phyloP scores from a whole-genome alignment of 2,329 filamentous ascomycete genomes.

The Trichoderma atroviride region DNA sequence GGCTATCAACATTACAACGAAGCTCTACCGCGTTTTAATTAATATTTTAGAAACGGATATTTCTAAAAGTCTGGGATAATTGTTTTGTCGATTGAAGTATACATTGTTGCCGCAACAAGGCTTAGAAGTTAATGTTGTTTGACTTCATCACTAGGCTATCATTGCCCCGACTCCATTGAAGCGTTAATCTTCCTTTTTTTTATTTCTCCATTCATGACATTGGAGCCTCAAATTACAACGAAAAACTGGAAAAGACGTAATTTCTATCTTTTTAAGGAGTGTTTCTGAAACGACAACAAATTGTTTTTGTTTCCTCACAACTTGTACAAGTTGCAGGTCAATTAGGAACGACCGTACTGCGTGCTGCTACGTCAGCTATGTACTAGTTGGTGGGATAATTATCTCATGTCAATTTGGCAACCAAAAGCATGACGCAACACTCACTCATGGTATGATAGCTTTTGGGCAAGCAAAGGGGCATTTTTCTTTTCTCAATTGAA shows the following conservation, averaged over 20 bases:
- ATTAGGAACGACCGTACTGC: not conserved
- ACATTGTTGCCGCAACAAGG: not conserved
- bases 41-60: not conserved
- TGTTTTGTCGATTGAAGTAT: not conserved
- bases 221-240: not conserved
- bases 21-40: not conserved
- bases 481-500: conserved; percentile 20
- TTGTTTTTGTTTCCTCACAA: too few species aligned
- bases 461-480: conserved; percentile 27
- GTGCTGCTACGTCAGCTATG: conserved; percentile 34
- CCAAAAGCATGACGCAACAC: conserved; percentile 30
- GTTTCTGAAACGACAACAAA: not conserved
- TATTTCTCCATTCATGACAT: not conserved
- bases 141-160: not conserved
- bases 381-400: conserved; percentile 37
- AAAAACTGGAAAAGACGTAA: not conserved
- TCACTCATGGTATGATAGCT: conserved; percentile 19
- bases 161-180: not conserved
- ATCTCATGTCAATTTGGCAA: conserved; percentile 37
- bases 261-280: not conserved
- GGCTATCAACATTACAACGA: not conserved
- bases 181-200: not conserved
- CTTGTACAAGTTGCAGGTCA: too few species aligned
- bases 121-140: not conserved
- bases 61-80: not conserved